Base-by-base conservation (phyloP, 805 yeast species). In the Candida nitratophila region DNA sequence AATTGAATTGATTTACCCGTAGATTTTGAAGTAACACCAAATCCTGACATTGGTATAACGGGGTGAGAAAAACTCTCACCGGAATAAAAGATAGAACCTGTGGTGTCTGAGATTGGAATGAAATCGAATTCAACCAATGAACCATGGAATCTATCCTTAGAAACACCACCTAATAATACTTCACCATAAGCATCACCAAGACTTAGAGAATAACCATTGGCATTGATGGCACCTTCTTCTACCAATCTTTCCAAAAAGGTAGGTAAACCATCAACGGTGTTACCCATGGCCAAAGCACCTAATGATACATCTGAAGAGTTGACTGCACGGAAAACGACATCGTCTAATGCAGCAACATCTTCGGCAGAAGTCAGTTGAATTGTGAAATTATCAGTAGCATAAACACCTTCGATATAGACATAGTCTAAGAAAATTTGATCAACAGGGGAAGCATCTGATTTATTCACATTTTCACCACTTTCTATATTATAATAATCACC, bases 131-230 rank as follows among this genome's bases (percentile, higher is more conserved):
- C 58, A 22, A 70, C 71, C 15, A 82, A 57, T 11, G 70, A 66
- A 1, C 81, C 85, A 7, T 52, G 50, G 47, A 58, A 74, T 39
- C 69, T 66, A 26, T 64, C 58, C 10, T 68, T 62, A 52, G 80
- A 77, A 4, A 83, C 75, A 3, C 76, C 79, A 11, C 93, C 90
- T 2, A 82, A 64, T 8, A 81, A 56, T 12, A 83, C 45, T 37
- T 54, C 56, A 10, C 74, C 71, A 24, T 54, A 41, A 20, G 55
- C 27, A 5, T 42, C 37, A 46, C 53, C 55, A 15, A 71, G 43
- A 54, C 69, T 69, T 29, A 76, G 49, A 0, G 81, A 76, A 52
- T 70, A 77, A 0, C 76, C 64, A 4, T 68, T 53, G 1, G 73
- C 50, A 29, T 61, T 54, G 24, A 74, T 65, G 5, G 59, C 15